These are phyloP conservation scores for Plantago major DNA, from an alignment of 257 asterid species.

Conservation along the genomic window DNA sequence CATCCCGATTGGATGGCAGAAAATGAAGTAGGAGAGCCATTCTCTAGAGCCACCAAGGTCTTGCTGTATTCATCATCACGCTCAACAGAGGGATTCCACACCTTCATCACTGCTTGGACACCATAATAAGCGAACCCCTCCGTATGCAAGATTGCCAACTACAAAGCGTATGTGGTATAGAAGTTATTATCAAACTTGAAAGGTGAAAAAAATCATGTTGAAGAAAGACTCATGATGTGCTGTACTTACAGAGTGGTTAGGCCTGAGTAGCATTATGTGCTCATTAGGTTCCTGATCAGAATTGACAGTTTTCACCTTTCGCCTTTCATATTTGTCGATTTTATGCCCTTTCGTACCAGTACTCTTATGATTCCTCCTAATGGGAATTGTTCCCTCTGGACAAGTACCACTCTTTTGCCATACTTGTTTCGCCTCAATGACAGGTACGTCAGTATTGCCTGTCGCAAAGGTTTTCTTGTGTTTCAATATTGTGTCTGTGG, in stretches of 20 bases:
- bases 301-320: conserved; percentile 14
- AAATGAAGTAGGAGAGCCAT: conserved; percentile 34
- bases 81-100: conserved; percentile 53
- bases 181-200: too few relatives aligned
- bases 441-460: neutral
- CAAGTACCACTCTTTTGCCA: conserved; percentile 72
- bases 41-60: conserved; percentile 44
- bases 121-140: conserved; percentile 57
- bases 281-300: conserved; percentile 15
- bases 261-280: conserved; percentile 19
- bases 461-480: too few relatives aligned
- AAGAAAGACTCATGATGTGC: too few relatives aligned
- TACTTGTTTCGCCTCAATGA: conserved; percentile 28
- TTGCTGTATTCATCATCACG: conserved; percentile 60
- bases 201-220: too few relatives aligned
- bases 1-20: conserved; percentile 62
- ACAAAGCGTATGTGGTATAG: neutral
- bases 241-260: conserved; percentile 52
- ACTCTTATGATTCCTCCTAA: conserved; percentile 30
- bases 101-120: conserved; percentile 56
- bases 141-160: conserved; percentile 51
- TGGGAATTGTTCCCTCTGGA: conserved; percentile 64
- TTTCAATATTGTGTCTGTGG: neutral
- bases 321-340: neutral
- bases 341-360: neutral